Base-by-base conservation (phyloP, 352 stramenopile species). In the Phytophthora cryptogea region DNA sequence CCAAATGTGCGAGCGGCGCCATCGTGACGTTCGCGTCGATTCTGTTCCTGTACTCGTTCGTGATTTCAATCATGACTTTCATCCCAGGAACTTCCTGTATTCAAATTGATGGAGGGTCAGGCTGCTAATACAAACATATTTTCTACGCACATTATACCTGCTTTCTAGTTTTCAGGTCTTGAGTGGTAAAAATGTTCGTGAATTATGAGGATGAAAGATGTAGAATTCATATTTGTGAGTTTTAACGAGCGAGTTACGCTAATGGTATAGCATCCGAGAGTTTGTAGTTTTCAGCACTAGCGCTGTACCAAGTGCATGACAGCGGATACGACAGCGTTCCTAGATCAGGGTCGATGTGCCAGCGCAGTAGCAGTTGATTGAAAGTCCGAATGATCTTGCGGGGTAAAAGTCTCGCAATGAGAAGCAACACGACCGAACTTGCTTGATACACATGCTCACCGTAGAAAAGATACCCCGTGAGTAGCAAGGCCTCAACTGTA, bases 61-160 rank as follows among this genome's bases (percentile, higher is more conserved):
- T 50, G 28, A 67, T 86, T 41, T 76, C 77, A 2, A 42, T 80
- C 26, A 64, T 88, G 51, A 73, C 72, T 10, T 73, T 84, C 26
- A 63, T 75, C 45, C 71, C 74, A 0, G 39, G 46, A 6, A 53
- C 60, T 3, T 53, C 63, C 4, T 86, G 76, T 36, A 49, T 66
- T n/a, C 53, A 33, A 23, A 65, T 86, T 23, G 62, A 42, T 11
- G 76, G 74, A 13, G 76, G 74, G 7, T 13, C 58, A 11, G 76
- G 73, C 8, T 86, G 76, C 55, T 72, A 65, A 23, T 23, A 23
- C 20, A 23, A 23, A 23, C 20, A 23, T 23, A 23, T 23, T 23
- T 23, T 23, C 20, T 23, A 23, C 1, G 20, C 20, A 23, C 20
- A 23, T 23, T 23, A 23, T 23, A 23, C 20, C 1, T 23, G 20